A percentile compares a stretch with the other conserved stretches of the same genome.
Evolutionary conservation across 108 stramenopile species (phyloP).

Genomic region (Fragilariopsis cylindrus): DNA sequence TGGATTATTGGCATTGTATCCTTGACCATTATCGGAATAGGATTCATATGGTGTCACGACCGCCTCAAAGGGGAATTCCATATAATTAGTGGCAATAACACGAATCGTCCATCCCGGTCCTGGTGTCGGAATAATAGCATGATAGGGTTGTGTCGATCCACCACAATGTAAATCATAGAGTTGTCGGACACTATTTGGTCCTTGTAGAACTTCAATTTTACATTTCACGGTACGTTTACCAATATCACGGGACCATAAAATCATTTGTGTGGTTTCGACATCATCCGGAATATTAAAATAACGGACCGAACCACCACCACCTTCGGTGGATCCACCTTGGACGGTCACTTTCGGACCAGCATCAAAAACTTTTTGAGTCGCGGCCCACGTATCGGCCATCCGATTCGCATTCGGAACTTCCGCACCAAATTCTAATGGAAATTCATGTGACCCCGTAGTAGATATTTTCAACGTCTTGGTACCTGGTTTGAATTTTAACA

Average conservation of each 20-base stretch:
- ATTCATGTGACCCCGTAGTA: slow-evolving; percentile 51
- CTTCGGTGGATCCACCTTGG: slow-evolving; percentile 42
- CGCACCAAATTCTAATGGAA: slow-evolving; percentile 62
- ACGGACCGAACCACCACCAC: slow-evolving; percentile 55
- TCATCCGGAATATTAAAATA: slow-evolving; percentile 63
- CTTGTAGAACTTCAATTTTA: slow-evolving; percentile 61
- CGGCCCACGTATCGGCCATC: slow-evolving; percentile 47
- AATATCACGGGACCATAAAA: slow-evolving; percentile 57
- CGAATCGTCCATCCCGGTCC: slow-evolving; percentile 62
- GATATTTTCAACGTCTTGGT: slow-evolving; percentile 56
- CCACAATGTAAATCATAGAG: slow-evolving; percentile 61
- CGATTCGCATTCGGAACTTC: slow-evolving; percentile 59
- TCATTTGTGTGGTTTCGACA: slow-evolving; percentile 61
- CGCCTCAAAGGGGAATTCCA: slow-evolving; percentile 13
- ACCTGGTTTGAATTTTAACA: slow-evolving; percentile 71
- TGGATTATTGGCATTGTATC: neutral
- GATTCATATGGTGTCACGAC: slow-evolving; percentile 3
- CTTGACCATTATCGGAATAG: neutral
- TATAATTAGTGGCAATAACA: slow-evolving; percentile 28
- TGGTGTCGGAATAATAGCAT: slow-evolving; percentile 59
- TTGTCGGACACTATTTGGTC: slow-evolving; percentile 72
- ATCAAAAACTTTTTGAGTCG: slow-evolving; percentile 59
- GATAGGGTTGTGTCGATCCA: slow-evolving; percentile 67
- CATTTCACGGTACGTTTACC: slow-evolving; percentile 77
- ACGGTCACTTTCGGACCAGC: slow-evolving; percentile 49